Conservation (phyloP, 2,329 filamentous ascomycete species). For the Daldinia sp. region DNA sequence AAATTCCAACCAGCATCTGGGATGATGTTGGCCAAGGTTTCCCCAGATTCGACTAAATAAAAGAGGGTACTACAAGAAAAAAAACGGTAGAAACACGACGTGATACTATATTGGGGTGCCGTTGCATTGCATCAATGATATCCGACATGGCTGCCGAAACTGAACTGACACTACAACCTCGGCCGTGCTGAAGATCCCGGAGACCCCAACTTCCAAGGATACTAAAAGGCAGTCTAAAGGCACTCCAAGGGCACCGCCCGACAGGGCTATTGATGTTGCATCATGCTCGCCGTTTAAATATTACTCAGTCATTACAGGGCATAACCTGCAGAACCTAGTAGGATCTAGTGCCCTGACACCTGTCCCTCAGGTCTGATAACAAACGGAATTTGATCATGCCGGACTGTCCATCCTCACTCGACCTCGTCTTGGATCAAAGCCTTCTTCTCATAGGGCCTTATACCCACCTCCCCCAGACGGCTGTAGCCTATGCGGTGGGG, state of each 20-base stretch:
- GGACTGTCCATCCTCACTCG: slow-evolving; percentile 7
- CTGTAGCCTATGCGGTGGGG: slow-evolving; percentile 29
- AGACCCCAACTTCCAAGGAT: slow-evolving; percentile 21
- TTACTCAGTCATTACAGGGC: slow-evolving; percentile 36
- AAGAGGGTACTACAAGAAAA: slow-evolving; percentile 27
- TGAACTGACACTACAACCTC: slow-evolving; percentile 35
- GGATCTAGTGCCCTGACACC: slow-evolving; percentile 26
- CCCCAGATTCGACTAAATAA: slow-evolving; percentile 39
- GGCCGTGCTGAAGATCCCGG: slow-evolving; percentile 29
- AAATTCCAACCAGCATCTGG: slow-evolving; percentile 12
- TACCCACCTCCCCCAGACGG: slow-evolving; percentile 22
- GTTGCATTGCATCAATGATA: slow-evolving; percentile 38
- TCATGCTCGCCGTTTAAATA: slow-evolving; percentile 7
- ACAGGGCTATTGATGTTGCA: slow-evolving; percentile 18
- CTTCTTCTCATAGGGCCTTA: slow-evolving; percentile 18
- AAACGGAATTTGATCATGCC: slow-evolving; percentile 18
- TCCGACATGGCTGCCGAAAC: slow-evolving; percentile 37
- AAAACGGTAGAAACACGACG: slow-evolving; percentile 23
- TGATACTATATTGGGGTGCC: slow-evolving; percentile 33
- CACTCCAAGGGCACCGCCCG: slow-evolving; percentile 15
- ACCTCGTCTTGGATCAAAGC: slow-evolving; percentile 16
- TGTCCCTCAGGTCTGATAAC: slow-evolving; percentile 20
- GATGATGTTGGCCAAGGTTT: slow-evolving; percentile 30
- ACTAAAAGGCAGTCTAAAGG: not conserved
- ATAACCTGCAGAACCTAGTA: too few species aligned